These are phyloP conservation scores for Corinectria fuckeliana DNA, from an alignment of 2,329 filamentous ascomycete species.

Conservation along the genomic window DNA sequence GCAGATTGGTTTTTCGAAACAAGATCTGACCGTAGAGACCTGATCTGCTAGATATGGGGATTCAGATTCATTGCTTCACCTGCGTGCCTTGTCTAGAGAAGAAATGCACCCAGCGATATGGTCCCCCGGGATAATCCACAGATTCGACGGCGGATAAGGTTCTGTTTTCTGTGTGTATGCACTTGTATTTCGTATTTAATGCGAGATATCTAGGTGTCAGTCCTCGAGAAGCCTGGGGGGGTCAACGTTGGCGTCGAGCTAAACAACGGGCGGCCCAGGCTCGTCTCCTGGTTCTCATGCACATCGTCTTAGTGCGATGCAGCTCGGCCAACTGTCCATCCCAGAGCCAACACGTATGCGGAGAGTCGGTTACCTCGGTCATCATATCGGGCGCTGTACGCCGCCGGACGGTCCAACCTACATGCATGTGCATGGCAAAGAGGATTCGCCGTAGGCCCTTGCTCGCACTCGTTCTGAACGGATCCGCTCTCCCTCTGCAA, in stretches of 20 bases:
- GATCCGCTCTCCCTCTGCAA: constrained; percentile 1
- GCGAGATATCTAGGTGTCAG: neutral
- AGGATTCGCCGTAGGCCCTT: neutral
- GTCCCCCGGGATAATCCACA: neutral
- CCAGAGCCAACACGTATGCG: neutral
- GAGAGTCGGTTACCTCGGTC: neutral
- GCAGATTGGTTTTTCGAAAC: neutral
- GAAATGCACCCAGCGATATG: neutral
- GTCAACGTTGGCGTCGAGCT: neutral
- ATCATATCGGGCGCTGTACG: neutral
- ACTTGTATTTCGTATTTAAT: neutral
- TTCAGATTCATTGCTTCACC: neutral
- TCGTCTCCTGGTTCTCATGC: neutral
- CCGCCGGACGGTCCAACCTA: neutral
- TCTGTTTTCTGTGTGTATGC: neutral
- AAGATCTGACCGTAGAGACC: neutral
- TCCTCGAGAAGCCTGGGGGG: neutral
- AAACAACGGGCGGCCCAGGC: neutral
- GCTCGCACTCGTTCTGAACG: neutral
- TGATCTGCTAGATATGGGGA: neutral
- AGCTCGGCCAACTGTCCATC: neutral
- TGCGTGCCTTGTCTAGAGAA: neutral
- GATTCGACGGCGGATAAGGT: no score
- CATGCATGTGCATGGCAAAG: neutral
- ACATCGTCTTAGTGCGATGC: neutral